These are phyloP conservation scores for Kodamaea neixiangensis DNA, from an alignment of 805 yeast genomes.

Conservation along the genomic window DNA sequence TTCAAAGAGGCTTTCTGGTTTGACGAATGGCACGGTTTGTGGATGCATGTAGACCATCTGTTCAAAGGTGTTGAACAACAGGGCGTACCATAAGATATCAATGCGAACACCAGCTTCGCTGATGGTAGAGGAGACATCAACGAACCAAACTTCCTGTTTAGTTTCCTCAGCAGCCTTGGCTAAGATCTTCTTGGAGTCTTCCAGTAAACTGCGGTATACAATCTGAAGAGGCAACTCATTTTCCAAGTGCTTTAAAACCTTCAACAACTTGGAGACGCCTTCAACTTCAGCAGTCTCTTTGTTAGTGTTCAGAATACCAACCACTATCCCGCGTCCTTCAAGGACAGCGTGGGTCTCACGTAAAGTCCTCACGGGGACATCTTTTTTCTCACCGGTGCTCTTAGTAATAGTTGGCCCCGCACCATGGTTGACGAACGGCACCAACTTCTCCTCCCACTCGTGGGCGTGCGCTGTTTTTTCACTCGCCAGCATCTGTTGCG, in stretches of 20 bases:
- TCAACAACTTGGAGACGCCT: constrained; percentile 5
- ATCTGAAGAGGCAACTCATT: constrained; percentile 16
- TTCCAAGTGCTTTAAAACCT: constrained; percentile 9
- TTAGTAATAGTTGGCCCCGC: neutral
- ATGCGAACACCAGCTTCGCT: neutral
- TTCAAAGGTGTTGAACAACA: constrained; percentile 13
- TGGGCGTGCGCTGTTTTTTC: neutral
- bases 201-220: constrained; percentile 8
- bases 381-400: constrained; percentile 1
- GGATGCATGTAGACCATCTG: constrained; percentile 14
- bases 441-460: constrained; percentile 1
- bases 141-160: constrained; percentile 4
- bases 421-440: constrained; percentile 1
- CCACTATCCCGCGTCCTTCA: constrained; percentile 14
- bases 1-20: constrained; percentile 11
- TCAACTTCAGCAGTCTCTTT: neutral
- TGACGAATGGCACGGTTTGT: constrained; percentile 10
- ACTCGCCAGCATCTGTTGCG: neutral
- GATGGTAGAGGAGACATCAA: constrained; percentile 4
- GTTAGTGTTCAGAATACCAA: constrained; percentile 5
- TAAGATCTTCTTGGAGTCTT: neutral
- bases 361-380: constrained; percentile 3
- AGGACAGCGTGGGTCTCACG: constrained; percentile 1
- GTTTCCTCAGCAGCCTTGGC: neutral
- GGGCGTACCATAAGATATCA: constrained; percentile 11